Conservation (phyloP, 2,329 filamentous ascomycete species). For the Phialemonium atrogriseum region DNA sequence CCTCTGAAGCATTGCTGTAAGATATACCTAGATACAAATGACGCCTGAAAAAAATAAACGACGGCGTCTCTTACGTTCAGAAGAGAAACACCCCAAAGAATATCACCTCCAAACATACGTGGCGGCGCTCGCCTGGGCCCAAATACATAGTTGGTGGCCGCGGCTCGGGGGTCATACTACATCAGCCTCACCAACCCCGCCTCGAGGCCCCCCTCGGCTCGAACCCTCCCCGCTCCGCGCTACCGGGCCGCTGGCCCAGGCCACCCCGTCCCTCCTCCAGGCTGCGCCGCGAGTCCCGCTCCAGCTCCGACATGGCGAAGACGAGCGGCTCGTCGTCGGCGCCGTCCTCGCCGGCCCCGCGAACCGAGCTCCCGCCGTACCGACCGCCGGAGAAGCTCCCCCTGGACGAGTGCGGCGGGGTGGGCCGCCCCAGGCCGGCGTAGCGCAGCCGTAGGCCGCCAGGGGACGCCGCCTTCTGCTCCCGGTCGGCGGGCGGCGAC, state of each 20-base stretch:
- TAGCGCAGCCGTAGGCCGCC: conserved; percentile 33
- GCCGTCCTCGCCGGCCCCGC: conserved; percentile 35
- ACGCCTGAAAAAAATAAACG: no score
- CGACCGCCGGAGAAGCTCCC: conserved; percentile 33
- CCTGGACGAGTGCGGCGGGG: conserved; percentile 34
- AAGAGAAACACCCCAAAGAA: no score
- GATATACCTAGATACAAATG: no score
- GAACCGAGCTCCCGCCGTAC: conserved; percentile 33
- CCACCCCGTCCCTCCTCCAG: conserved; percentile 43
- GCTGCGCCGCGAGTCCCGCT: conserved; percentile 48
- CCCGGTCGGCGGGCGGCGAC: conserved; percentile 13
- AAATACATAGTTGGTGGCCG: no score
- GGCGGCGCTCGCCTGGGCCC: no score
- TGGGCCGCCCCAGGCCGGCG: conserved; percentile 20
- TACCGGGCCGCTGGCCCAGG: neutral
- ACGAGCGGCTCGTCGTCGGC: conserved; percentile 61
- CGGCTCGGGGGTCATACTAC: no score
- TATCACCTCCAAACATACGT: no score
- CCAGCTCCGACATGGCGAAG: conserved; percentile 67
- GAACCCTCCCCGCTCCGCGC: conserved; percentile 6
- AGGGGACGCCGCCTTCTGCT: neutral
- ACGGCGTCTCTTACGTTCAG: no score
- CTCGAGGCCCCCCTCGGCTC: conserved; percentile 14
- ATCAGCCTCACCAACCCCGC: conserved; percentile 17
- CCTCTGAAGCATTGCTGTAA: no score